A percentile compares a stretch with the other conserved stretches of the same genome.
Conservation (phyloP, 169 alveolate species). For the Cardiosporidium cionae region DNA sequence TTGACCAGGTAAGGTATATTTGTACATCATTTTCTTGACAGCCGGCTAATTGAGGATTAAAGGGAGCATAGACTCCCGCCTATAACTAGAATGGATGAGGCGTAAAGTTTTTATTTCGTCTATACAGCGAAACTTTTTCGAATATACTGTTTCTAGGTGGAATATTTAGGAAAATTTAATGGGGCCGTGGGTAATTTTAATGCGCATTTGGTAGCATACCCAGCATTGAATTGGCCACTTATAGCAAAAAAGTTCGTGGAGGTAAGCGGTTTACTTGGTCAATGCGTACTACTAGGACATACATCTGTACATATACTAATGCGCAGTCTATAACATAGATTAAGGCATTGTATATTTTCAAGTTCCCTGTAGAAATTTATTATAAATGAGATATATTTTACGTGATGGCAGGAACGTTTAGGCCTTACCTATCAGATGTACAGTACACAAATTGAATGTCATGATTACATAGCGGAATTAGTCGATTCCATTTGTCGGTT, state of each 20-base stretch:
- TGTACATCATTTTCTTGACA: too few relatives aligned
- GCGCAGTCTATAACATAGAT: too few relatives aligned
- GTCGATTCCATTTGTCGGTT: slow-evolving; percentile 64
- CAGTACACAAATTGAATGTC: slow-evolving; percentile 89
- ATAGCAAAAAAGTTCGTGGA: slow-evolving; percentile 15
- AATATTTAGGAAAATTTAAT: slow-evolving; percentile 79
- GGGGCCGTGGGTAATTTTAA: slow-evolving; percentile 94
- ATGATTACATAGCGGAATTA: slow-evolving; percentile 74
- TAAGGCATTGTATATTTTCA: not conserved
- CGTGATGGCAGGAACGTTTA: slow-evolving; percentile 43
- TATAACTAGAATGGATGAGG: too few relatives aligned
- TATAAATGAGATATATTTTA: not conserved
- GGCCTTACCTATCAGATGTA: slow-evolving; percentile 76
- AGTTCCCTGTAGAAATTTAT: not conserved
- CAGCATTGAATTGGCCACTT: slow-evolving; percentile 76
- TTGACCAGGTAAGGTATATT: not conserved
- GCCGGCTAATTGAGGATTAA: too few relatives aligned
- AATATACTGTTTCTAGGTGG: slow-evolving; percentile 21
- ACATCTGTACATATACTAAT: not conserved
- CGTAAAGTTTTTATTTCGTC: not conserved
- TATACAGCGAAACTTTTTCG: not conserved
- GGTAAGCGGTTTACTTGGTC: not conserved
- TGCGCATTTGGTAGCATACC: slow-evolving; percentile 82
- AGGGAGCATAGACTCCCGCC: too few relatives aligned
- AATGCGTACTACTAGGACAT: not conserved